A percentile compares a stretch with the other conserved stretches of the same genome.
Evolutionary conservation across 1,139 yeast species (phyloP).

Genomic region (Taphrina wiesneri): DNA sequence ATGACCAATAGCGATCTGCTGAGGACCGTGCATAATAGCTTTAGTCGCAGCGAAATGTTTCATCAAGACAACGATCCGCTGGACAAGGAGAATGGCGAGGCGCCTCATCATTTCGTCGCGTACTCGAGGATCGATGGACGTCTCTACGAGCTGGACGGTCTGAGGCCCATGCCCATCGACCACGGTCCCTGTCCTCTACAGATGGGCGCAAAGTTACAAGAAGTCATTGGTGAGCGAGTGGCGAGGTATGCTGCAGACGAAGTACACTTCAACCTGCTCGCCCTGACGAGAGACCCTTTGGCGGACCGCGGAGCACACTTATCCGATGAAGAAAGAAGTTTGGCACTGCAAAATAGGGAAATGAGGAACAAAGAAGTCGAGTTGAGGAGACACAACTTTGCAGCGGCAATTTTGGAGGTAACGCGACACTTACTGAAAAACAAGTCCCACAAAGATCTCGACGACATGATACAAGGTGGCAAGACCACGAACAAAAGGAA

Average conservation of each 20-base stretch:
- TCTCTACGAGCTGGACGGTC: conserved; percentile 69
- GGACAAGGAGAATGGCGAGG: conserved; percentile 47
- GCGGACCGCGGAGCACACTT: conserved; percentile 43
- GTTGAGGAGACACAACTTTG: conserved; percentile 59
- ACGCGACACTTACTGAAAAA: background rate
- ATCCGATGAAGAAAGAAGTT: conserved; percentile 1
- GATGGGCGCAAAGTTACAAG: conserved; percentile 50
- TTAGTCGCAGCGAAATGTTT: conserved; percentile 59
- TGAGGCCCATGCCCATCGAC: conserved; percentile 59
- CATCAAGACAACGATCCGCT: conserved; percentile 51
- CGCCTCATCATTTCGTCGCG: conserved; percentile 64
- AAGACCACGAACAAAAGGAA: background rate
- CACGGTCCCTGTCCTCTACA: conserved; percentile 55
- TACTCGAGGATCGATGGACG: conserved; percentile 53
- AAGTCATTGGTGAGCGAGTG: conserved; percentile 54
- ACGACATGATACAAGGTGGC: conserved; percentile 31
- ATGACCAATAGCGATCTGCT: conserved; percentile 63
- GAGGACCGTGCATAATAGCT: conserved; percentile 63
- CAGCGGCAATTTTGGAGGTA: conserved; percentile 52
- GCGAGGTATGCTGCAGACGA: conserved; percentile 53
- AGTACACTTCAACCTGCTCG: conserved; percentile 62
- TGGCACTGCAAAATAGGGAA: conserved; percentile 48
- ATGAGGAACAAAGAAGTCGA: conserved; percentile 51
- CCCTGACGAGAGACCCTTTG: conserved; percentile 57
- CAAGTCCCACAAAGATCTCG: conserved; percentile 6